Conservation (phyloP, 2,329 filamentous ascomycete species). For the Alternaria gansuensis region DNA sequence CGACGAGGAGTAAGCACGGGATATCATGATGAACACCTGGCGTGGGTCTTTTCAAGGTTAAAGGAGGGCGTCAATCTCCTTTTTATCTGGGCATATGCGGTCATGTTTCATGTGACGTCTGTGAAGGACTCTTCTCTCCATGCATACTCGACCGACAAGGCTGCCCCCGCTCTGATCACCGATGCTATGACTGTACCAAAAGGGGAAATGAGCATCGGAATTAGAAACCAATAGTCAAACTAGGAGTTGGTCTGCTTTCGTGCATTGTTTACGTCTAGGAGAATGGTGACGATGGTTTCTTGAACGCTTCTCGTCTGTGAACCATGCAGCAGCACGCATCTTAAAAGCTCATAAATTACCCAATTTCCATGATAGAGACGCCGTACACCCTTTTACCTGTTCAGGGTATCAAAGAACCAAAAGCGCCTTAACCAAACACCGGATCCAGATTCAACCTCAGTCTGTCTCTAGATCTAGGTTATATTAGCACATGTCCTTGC, state of each 20-base stretch:
- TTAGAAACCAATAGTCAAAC: constrained; percentile 47
- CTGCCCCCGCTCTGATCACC: constrained; percentile 44
- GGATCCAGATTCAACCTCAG: constrained; percentile 3
- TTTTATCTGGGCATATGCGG: constrained; percentile 55
- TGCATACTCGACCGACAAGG: constrained; percentile 49
- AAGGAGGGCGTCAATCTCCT: constrained; percentile 53
- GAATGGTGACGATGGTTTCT: constrained; percentile 7
- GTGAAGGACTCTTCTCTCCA: constrained; percentile 52
- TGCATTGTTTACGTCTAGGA: constrained; percentile 12
- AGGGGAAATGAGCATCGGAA: constrained; percentile 49
- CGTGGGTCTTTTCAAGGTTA: constrained; percentile 55
- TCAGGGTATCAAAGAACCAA: constrained; percentile 27
- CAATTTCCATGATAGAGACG: neutral
- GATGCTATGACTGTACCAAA: constrained; percentile 52
- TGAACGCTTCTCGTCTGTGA: neutral
- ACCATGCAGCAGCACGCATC: neutral
- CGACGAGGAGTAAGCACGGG: constrained; percentile 58
- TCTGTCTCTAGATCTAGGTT: constrained; percentile 31
- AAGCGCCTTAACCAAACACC: constrained; percentile 20
- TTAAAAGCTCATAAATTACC: constrained; percentile 1
- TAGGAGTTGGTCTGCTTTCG: constrained; percentile 39
- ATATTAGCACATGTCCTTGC: constrained; percentile 22
- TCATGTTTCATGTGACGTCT: constrained; percentile 57
- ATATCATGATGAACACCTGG: constrained; percentile 53
- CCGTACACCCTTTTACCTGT: constrained; percentile 8